Percentiles rank a stretch among this genome's conserved stretches.
phyloP scores from a whole-genome alignment of 805 yeast species.

The Wickerhamiella galacta region DNA sequence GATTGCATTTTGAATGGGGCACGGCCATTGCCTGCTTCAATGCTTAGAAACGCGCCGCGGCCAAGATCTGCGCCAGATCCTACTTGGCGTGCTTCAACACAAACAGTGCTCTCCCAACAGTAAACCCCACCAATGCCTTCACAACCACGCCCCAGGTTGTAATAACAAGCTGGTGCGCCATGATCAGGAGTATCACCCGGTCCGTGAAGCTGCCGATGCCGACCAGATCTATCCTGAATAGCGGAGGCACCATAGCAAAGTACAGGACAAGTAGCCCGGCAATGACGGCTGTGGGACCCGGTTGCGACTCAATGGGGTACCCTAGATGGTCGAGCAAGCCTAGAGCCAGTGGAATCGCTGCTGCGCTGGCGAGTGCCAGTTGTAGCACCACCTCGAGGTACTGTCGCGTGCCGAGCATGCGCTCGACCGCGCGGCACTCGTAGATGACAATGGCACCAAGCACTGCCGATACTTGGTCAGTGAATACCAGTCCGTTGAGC shows the following conservation, averaged over 20 bases:
- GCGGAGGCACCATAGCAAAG: constrained; percentile 2
- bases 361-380: background rate
- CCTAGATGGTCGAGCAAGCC: background rate
- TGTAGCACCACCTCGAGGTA: background rate
- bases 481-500: constrained; percentile 3
- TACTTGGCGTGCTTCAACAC: too few species aligned
- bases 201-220: constrained; percentile 4
- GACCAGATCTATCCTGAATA: background rate
- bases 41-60: too few species aligned
- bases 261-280: constrained; percentile 1
- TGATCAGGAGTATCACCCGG: constrained; percentile 1
- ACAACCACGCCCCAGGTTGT: background rate
- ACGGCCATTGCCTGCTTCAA: too few species aligned
- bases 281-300: constrained; percentile 3
- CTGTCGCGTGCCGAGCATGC: constrained; percentile 5
- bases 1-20: too few species aligned
- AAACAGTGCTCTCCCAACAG: background rate
- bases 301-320: background rate
- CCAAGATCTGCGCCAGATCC: too few species aligned
- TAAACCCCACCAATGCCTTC: constrained; percentile 3
- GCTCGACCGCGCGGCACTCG: constrained; percentile 6
- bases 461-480: constrained; percentile 4
- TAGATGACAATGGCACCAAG: constrained; percentile 5
- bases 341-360: constrained; percentile 1
- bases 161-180: constrained; percentile 1